Percentiles rank a stretch among this genome's conserved stretches.
phyloP scores from a whole-genome alignment of 805 yeast genomes.

The Nakazawaea ishiwadae region DNA sequence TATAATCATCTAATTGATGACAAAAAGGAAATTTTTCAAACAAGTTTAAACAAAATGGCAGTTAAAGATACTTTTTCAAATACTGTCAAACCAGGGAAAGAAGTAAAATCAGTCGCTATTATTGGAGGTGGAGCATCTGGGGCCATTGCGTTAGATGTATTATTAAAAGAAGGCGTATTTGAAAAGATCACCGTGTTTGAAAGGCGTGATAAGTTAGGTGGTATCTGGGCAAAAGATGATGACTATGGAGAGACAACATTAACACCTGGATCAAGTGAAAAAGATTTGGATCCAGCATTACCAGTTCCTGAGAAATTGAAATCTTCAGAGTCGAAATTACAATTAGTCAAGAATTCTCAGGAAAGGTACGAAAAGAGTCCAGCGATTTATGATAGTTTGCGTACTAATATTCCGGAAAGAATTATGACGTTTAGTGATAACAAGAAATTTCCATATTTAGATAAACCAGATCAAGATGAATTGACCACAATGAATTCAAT shows the following conservation, averaged over 20 bases:
- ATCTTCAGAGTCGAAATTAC: not conserved
- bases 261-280: constrained; percentile 24
- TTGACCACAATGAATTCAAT: constrained; percentile 24
- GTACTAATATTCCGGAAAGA: constrained; percentile 39
- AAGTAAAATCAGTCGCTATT: constrained; percentile 30
- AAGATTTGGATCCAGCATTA: constrained; percentile 24
- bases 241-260: constrained; percentile 18
- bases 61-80: constrained; percentile 1
- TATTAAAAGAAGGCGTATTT: constrained; percentile 30
- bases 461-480: constrained; percentile 17
- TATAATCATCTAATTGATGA: too few relatives aligned
- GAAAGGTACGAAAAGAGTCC: constrained; percentile 27
- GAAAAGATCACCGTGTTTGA: constrained; percentile 34
- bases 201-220: constrained; percentile 35
- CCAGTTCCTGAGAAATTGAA: constrained; percentile 7
- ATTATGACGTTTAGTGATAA: constrained; percentile 42
- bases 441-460: constrained; percentile 28
- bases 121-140: constrained; percentile 53
- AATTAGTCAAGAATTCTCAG: not conserved
- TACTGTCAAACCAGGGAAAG: not conserved
- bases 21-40: not conserved
- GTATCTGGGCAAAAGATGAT: constrained; percentile 36
- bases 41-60: not conserved
- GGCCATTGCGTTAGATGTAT: constrained; percentile 33
- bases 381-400: constrained; percentile 21